phyloP scores from a whole-genome alignment of 2,329 filamentous ascomycete species.

The Verticillium alfalfae region DNA sequence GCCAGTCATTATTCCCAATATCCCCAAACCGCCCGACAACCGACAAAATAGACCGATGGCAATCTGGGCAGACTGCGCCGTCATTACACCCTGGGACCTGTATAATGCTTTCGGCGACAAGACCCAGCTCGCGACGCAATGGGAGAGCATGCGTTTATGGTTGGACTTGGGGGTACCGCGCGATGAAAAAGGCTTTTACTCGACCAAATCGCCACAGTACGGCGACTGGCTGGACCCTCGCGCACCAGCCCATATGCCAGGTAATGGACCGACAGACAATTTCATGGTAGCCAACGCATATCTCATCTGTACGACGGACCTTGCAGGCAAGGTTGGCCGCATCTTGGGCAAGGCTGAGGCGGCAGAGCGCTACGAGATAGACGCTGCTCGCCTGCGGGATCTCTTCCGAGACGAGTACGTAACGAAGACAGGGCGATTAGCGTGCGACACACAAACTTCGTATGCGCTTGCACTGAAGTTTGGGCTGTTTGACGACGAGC shows the following conservation, averaged over 20 bases:
- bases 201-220: constrained; percentile 19
- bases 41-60: constrained; percentile 18
- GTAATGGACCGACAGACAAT: constrained; percentile 2
- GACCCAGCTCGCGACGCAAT: constrained; percentile 16
- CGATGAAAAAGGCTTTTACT: constrained; percentile 30
- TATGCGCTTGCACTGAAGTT: constrained; percentile 3
- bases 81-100: constrained; percentile 32
- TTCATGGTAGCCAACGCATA: constrained; percentile 4
- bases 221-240: constrained; percentile 19
- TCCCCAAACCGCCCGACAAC: constrained; percentile 19
- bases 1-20: constrained; percentile 19
- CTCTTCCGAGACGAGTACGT: constrained; percentile 10
- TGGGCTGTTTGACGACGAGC: neutral
- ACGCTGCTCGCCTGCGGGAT: neutral
- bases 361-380: neutral
- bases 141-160: constrained; percentile 32
- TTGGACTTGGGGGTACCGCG: constrained; percentile 19
- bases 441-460: constrained; percentile 4
- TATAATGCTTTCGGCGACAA: constrained; percentile 31
- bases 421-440: neutral
- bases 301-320: neutral
- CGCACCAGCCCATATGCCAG: constrained; percentile 2
- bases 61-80: constrained; percentile 35
- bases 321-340: neutral
- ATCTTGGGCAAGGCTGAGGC: neutral